These are phyloP conservation scores for Fomitopsis pulvina DNA, from an alignment of 768 basidiomycete species.

Conservation along the genomic window DNA sequence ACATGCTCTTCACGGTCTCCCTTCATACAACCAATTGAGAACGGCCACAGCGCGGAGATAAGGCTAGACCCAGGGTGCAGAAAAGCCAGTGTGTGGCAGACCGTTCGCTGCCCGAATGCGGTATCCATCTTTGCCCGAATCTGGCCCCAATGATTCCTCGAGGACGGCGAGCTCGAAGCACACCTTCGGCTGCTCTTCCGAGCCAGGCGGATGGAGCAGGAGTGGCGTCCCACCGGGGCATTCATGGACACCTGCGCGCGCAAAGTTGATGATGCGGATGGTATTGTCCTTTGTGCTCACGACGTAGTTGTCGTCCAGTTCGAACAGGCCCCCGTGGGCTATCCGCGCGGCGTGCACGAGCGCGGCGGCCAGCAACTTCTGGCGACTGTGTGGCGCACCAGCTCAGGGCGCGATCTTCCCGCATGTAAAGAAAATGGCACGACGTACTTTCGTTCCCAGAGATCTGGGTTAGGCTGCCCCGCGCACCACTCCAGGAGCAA, in stretches of 20 bases:
- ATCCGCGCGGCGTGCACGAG: slow-evolving; percentile 32
- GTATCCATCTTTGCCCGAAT: slow-evolving; percentile 4
- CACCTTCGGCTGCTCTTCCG: slow-evolving; percentile 1
- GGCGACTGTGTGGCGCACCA: slow-evolving; percentile 19
- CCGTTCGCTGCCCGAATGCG: slow-evolving; percentile 9
- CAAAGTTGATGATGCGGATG: slow-evolving; percentile 34
- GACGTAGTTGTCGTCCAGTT: slow-evolving; percentile 19
- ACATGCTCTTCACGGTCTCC: too few species aligned
- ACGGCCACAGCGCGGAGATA: too few species aligned
- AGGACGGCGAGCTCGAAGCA: slow-evolving; percentile 12
- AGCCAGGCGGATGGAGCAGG: background rate
- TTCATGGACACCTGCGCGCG: slow-evolving; percentile 23
- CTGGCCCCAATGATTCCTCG: slow-evolving; percentile 9
- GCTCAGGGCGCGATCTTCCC: background rate
- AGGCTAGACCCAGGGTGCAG: too few species aligned
- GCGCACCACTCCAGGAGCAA: slow-evolving; percentile 36
- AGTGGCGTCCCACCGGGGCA: slow-evolving; percentile 17
- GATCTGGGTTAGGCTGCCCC: slow-evolving; percentile 9
- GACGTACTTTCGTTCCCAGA: slow-evolving; percentile 11
- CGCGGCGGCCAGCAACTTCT: slow-evolving; percentile 27
- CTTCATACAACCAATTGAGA: too few species aligned
- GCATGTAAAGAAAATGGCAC: background rate
- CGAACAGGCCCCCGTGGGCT: slow-evolving; percentile 26
- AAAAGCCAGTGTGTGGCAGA: too few species aligned
- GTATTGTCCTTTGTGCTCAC: slow-evolving; percentile 9